phyloP scores from a whole-genome alignment of 352 stramenopile genomes.

The Globisporangium canariense region DNA sequence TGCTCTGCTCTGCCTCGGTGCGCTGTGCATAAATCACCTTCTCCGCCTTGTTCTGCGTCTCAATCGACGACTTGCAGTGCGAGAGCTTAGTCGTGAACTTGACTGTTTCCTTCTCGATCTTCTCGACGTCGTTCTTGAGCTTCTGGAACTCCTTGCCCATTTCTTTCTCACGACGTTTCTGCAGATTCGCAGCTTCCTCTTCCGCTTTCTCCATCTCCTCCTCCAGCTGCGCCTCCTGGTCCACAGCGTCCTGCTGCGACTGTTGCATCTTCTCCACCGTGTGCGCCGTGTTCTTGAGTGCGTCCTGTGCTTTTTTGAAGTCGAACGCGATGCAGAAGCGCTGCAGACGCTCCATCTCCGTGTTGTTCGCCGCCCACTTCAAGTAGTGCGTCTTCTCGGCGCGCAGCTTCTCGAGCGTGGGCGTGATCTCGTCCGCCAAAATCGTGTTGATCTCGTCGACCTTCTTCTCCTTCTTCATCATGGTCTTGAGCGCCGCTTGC shows the following conservation, averaged over 20 bases:
- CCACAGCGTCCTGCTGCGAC: conserved; percentile 67
- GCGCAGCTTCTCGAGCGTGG: conserved; percentile 97
- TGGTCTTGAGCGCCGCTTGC: conserved; percentile 96
- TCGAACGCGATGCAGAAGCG: conserved; percentile 97
- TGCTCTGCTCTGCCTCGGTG: conserved; percentile 70
- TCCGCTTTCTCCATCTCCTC: conserved; percentile 79
- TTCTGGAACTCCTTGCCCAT: conserved; percentile 84
- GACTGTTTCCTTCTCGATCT: conserved; percentile 77
- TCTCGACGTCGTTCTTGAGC: conserved; percentile 78
- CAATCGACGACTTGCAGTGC: conserved; percentile 68
- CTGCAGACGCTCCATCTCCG: conserved; percentile 96
- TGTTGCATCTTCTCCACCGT: conserved; percentile 89
- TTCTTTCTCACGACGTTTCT: conserved; percentile 76
- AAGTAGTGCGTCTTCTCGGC: conserved; percentile 98
- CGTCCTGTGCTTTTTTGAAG: conserved; percentile 89
- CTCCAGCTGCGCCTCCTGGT: conserved; percentile 49
- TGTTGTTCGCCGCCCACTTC: conserved; percentile 98
- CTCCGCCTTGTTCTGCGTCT: conserved; percentile 60
- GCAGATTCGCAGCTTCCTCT: conserved; percentile 77
- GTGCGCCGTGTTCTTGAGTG: conserved; percentile 81
- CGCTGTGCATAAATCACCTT: conserved; percentile 64
- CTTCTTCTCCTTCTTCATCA: conserved; percentile 99
- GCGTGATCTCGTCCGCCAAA: conserved; percentile 98
- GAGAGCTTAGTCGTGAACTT: conserved; percentile 82
- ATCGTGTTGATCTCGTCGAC: conserved; percentile 99